Percentiles rank a stretch among this genome's conserved stretches.
Evolutionary conservation across 2,329 filamentous ascomycete species (phyloP).

Genomic region (Aureobasidium sp.): DNA sequence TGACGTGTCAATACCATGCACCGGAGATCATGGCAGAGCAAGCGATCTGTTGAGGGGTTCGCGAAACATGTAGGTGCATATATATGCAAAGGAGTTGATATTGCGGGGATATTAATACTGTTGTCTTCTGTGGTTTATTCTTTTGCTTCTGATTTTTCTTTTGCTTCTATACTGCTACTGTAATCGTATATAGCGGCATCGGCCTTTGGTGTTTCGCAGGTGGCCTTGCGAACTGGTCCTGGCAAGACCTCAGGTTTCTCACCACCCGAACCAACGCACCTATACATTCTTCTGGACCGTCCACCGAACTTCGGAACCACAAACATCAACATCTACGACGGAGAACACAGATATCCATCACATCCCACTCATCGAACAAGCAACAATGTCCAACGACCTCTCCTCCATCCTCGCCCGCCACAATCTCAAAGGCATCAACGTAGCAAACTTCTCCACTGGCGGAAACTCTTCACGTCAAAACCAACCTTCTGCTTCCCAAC

Average conservation of each 20-base stretch:
- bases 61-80: not conserved
- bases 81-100: not conserved
- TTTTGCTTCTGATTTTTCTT: not conserved
- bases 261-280: not conserved
- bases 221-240: no score
- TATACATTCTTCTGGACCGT: not conserved
- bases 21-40: not conserved
- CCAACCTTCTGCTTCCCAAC: not conserved
- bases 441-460: not conserved
- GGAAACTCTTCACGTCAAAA: not conserved
- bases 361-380: no score
- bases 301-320: not conserved
- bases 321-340: not conserved
- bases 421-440: conserved; percentile 1
- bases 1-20: not conserved
- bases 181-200: not conserved
- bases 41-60: not conserved
- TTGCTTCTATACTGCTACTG: not conserved
- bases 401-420: conserved; percentile 6
- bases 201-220: no score
- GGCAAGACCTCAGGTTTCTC: no score
- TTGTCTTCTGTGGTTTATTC: not conserved
- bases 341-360: no score
- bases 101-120: not conserved
- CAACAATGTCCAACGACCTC: not conserved